These are phyloP conservation scores for Pilatotrama ljubarskyi DNA, from an alignment of 768 basidiomycete genomes.

Conservation along the genomic window DNA sequence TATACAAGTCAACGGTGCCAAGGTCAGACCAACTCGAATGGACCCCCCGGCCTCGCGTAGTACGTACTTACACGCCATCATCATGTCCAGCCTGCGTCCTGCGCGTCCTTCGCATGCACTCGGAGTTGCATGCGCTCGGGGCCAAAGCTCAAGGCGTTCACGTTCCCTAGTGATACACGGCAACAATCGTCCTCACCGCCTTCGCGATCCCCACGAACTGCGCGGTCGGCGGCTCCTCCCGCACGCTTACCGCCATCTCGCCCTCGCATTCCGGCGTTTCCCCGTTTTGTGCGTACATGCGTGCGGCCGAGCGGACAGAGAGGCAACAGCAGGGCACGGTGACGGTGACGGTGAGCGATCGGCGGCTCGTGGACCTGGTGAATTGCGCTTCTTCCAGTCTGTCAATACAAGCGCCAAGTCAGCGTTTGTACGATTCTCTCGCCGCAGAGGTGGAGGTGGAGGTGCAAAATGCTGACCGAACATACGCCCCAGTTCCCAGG, in stretches of 20 bases:
- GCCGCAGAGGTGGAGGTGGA: neutral
- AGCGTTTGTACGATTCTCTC: neutral
- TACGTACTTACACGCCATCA: too few relatives aligned
- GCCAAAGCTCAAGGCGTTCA: too few relatives aligned
- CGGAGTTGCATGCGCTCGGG: too few relatives aligned
- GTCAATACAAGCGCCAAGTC: neutral
- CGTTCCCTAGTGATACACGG: conserved; percentile 9
- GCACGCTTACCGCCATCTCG: conserved; percentile 14
- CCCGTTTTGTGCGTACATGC: too few relatives aligned
- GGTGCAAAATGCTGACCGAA: neutral
- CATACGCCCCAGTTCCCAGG: neutral
- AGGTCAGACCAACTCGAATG: too few relatives aligned
- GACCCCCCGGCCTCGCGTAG: too few relatives aligned
- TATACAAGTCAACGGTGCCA: too few relatives aligned
- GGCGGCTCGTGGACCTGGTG: neutral
- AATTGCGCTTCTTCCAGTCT: neutral
- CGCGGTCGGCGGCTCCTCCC: neutral
- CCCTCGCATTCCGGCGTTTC: conserved; percentile 1
- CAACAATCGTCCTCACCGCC: conserved; percentile 2
- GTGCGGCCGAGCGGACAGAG: neutral
- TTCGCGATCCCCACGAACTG: neutral
- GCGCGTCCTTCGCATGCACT: too few relatives aligned
- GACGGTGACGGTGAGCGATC: neutral
- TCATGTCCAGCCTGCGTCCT: too few relatives aligned
- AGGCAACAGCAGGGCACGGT: conserved; percentile 14